phyloP scores from a whole-genome alignment of 768 basidiomycete genomes.

The Cystobasidium ongulense region DNA sequence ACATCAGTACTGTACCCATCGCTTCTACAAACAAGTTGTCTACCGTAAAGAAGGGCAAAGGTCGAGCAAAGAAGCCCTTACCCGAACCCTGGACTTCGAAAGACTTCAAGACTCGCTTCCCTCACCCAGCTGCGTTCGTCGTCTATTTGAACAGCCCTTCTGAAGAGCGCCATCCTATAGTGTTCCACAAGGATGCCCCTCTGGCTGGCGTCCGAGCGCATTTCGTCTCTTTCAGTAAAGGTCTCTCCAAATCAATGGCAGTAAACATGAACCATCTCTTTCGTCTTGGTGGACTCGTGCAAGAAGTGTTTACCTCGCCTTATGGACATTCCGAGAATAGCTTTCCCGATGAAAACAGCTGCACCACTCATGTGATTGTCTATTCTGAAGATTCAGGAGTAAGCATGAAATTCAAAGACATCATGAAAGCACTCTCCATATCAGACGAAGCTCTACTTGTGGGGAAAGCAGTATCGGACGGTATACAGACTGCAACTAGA shows the following conservation, averaged over 20 bases:
- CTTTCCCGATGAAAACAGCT: not conserved
- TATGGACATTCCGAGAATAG: not conserved
- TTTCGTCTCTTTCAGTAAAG: not conserved
- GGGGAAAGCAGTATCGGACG: not conserved
- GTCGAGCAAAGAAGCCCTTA: not conserved
- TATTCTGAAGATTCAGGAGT: not conserved
- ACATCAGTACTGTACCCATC: not conserved
- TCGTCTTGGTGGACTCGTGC: conserved; percentile 3
- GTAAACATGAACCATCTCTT: conserved; percentile 20
- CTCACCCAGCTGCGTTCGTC: not conserved
- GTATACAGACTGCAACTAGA: not conserved
- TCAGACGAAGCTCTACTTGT: conserved; percentile 11
- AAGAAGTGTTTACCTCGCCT: not conserved
- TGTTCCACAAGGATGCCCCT: conserved; percentile 12
- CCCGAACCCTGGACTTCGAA: conserved; percentile 6
- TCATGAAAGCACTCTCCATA: conserved; percentile 3
- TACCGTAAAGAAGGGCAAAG: conserved; percentile 7
- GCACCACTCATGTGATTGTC: conserved; percentile 21
- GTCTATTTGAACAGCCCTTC: not conserved
- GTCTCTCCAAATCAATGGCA: conserved; percentile 5
- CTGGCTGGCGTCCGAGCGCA: conserved; percentile 11
- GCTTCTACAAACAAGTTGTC: not conserved
- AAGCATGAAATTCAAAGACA: conserved; percentile 15
- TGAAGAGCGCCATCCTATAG: conserved; percentile 9
- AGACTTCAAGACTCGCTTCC: conserved; percentile 23